Percentiles rank a stretch among this genome's conserved stretches.
Conservation (phyloP, 148 eudicot species). For the Vaccinium macrocarpon region DNA sequence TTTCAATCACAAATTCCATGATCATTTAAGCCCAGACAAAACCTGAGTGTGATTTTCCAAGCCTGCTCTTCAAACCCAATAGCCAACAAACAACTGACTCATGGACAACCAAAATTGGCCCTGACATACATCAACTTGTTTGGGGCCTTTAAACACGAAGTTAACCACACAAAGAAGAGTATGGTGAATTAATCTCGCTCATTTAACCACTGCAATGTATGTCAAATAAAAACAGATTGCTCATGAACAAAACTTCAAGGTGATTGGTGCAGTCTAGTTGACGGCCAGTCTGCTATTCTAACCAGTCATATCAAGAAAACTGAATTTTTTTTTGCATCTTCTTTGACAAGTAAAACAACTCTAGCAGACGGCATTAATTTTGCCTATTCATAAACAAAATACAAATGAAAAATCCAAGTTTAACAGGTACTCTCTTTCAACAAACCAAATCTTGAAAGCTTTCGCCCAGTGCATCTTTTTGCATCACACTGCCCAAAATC, state of each 20-base stretch:
- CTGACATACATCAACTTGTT: background rate
- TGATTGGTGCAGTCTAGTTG: background rate
- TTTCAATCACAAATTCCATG: background rate
- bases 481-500: conserved; percentile 98
- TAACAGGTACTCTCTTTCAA: conserved; percentile 51
- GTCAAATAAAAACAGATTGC: background rate
- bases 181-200: background rate
- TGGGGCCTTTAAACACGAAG: background rate
- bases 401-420: conserved; percentile 5
- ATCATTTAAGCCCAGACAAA: background rate
- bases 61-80: background rate
- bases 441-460: conserved; percentile 77
- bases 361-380: background rate
- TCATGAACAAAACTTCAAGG: background rate
- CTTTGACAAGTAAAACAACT: background rate
- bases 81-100: background rate
- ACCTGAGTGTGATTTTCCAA: background rate
- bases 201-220: background rate
- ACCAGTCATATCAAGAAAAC: background rate
- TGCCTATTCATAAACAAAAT: background rate
- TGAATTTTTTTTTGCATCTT: too few species aligned
- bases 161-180: background rate
- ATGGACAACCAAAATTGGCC: background rate
- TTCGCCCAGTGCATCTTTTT: conserved; percentile 92
- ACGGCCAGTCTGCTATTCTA: background rate